Evolutionary conservation across 1,284 basidiomycete genomes (phyloP).

Genomic region (Irpex sp.): DNA sequence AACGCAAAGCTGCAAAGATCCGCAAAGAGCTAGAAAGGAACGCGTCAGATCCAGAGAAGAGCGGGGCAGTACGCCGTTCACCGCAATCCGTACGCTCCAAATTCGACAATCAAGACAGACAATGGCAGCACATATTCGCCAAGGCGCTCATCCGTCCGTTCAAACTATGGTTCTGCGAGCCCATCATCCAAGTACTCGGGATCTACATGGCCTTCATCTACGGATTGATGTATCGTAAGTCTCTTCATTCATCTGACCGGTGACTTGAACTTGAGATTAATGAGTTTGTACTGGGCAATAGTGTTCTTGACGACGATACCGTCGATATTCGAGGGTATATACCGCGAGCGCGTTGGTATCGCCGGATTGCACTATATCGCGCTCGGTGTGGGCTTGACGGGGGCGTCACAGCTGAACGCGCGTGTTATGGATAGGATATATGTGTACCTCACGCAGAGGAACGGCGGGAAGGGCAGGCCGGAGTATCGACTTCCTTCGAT

Average conservation of each 20-base stretch:
- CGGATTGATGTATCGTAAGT: conserved; percentile 52
- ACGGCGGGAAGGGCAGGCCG: conserved; percentile 53
- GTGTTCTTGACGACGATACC: conserved; percentile 67
- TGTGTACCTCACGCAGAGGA: conserved; percentile 42
- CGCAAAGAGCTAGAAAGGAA: conserved; percentile 30
- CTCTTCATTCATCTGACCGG: neutral
- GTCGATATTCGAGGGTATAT: conserved; percentile 50
- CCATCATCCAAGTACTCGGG: conserved; percentile 41
- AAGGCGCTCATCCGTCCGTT: conserved; percentile 43
- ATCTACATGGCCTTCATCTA: conserved; percentile 50
- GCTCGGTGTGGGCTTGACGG: conserved; percentile 51
- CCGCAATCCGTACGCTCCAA: conserved; percentile 23
- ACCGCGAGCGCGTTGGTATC: conserved; percentile 49
- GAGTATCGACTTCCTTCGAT: conserved; percentile 51
- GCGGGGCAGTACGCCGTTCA: neutral
- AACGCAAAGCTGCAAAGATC: conserved; percentile 37
- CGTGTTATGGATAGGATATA: conserved; percentile 55
- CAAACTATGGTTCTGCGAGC: conserved; percentile 39
- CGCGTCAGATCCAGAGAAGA: conserved; percentile 26
- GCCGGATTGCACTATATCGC: conserved; percentile 63
- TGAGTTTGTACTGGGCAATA: conserved; percentile 17
- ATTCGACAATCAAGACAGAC: conserved; percentile 25
- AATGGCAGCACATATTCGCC: conserved; percentile 34
- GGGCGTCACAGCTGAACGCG: conserved; percentile 58
- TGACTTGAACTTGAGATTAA: neutral